These are phyloP conservation scores for Ustilago vetiveriae DNA, from an alignment of 1,284 basidiomycete species.

Conservation along the genomic window DNA sequence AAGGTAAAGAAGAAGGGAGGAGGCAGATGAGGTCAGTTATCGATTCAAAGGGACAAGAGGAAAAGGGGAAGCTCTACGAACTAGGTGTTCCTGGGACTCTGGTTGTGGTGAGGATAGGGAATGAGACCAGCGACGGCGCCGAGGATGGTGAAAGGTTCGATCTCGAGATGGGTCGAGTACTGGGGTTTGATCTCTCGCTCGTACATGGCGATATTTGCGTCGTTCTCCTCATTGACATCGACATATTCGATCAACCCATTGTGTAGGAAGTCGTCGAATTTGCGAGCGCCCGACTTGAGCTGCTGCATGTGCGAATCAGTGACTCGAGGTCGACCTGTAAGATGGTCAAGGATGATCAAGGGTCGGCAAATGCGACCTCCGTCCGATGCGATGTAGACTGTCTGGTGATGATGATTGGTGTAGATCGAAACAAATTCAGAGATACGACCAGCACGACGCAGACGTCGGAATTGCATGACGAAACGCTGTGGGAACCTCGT, in stretches of 20 bases:
- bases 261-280: conserved; percentile 93
- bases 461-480: conserved; percentile 86
- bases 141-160: conserved; percentile 97
- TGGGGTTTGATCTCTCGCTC: conserved; percentile 81
- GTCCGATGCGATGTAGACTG: conserved; percentile 96
- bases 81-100: conserved; percentile 98
- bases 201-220: conserved; percentile 94
- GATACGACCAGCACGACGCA: conserved; percentile 88
- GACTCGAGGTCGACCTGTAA: conserved; percentile 78
- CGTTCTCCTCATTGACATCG: conserved; percentile 99
- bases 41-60: background rate
- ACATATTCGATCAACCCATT: conserved; percentile 99
- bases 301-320: conserved; percentile 81
- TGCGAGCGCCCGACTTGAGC: conserved; percentile 80
- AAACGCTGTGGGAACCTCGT: conserved; percentile 87
- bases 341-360: conserved; percentile 89
- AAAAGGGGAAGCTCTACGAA: background rate
- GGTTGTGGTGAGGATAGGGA: conserved; percentile 99
- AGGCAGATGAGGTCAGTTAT: background rate
- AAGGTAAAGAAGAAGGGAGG: background rate
- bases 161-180: conserved; percentile 93
- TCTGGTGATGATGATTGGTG: conserved; percentile 92
- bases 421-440: conserved; percentile 98
- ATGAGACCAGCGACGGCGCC: conserved; percentile 98
- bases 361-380: conserved; percentile 98